Percentiles rank a stretch among this genome's conserved stretches.
These are phyloP conservation scores for Cylindrotheca fusiformis DNA, from an alignment of 108 stramenopile species.

Conservation along the genomic window DNA sequence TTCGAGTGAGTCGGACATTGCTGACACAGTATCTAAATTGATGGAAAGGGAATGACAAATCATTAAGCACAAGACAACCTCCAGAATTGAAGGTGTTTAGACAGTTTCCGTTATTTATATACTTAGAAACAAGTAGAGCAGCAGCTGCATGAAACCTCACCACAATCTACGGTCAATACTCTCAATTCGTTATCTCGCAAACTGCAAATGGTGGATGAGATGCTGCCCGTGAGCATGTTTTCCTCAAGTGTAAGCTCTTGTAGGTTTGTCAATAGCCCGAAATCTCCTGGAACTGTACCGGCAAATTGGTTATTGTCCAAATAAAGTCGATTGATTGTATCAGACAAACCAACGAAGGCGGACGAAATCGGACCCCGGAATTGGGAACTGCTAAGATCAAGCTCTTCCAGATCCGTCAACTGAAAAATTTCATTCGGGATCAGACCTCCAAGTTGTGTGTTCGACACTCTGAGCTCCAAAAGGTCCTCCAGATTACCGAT, in stretches of 20 bases:
- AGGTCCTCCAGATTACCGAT: conserved; percentile 37
- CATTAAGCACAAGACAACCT: not conserved
- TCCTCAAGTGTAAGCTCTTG: conserved; percentile 18
- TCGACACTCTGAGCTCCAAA: conserved; percentile 12
- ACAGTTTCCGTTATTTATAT: no score
- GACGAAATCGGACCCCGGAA: conserved; percentile 26
- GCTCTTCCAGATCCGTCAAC: conserved; percentile 28
- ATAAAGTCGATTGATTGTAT: conserved; percentile 8
- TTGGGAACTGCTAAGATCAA: conserved; percentile 41
- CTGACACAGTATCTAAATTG: no score
- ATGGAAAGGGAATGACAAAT: no score
- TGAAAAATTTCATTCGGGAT: conserved; percentile 30
- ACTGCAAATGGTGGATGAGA: conserved; percentile 21
- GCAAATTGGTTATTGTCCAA: conserved; percentile 18
- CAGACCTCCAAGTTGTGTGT: conserved; percentile 34
- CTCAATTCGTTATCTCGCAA: conserved; percentile 17
- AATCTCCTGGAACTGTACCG: conserved; percentile 20
- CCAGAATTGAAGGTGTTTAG: not conserved
- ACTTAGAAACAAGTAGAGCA: conserved; percentile 32
- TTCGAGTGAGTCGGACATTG: no score
- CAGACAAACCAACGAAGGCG: conserved; percentile 6
- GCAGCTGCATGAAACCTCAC: conserved; percentile 27
- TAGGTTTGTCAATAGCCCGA: conserved; percentile 11
- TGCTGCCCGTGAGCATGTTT: conserved; percentile 23
- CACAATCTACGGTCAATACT: conserved; percentile 28